Percentiles rank a stretch among this genome's conserved stretches.
phyloP scores from a whole-genome alignment of 352 stramenopile species.

The Phytophthora cactorum region DNA sequence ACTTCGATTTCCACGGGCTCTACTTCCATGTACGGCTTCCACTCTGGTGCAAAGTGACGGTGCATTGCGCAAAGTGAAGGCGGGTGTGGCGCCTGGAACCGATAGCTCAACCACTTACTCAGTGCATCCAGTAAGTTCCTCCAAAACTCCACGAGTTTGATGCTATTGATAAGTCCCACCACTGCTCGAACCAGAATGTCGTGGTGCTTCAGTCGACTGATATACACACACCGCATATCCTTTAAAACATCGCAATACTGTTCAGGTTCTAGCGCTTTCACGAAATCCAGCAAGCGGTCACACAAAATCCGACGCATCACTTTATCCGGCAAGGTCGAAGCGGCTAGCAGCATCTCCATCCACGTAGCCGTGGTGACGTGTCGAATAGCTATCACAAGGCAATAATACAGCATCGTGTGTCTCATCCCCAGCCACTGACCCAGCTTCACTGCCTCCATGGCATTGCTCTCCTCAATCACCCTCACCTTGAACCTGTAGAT shows the following conservation, averaged over 20 bases:
- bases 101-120: constrained; percentile 28
- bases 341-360: constrained; percentile 50
- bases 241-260: constrained; percentile 28
- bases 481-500: constrained; percentile 52
- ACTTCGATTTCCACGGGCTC: constrained; percentile 24
- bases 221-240: constrained; percentile 19
- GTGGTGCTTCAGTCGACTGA: constrained; percentile 30
- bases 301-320: constrained; percentile 32
- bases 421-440: constrained; percentile 53
- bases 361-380: constrained; percentile 45
- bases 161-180: constrained; percentile 49
- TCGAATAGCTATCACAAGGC: constrained; percentile 42
- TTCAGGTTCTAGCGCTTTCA: constrained; percentile 28
- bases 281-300: constrained; percentile 30
- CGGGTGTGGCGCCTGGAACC: constrained; percentile 26
- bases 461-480: constrained; percentile 39
- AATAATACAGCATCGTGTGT: constrained; percentile 46
- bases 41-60: constrained; percentile 48
- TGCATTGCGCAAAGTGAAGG: constrained; percentile 58
- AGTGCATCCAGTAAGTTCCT: constrained; percentile 44
- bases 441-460: constrained; percentile 45
- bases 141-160: constrained; percentile 57
- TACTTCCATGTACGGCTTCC: constrained; percentile 40
- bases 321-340: constrained; percentile 29
- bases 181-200: constrained; percentile 44